Evolutionary conservation across 768 basidiomycete genomes (phyloP), one percentile per base, ranked within the genome.

Genomic region (Tubosaeta sp.): DNA sequence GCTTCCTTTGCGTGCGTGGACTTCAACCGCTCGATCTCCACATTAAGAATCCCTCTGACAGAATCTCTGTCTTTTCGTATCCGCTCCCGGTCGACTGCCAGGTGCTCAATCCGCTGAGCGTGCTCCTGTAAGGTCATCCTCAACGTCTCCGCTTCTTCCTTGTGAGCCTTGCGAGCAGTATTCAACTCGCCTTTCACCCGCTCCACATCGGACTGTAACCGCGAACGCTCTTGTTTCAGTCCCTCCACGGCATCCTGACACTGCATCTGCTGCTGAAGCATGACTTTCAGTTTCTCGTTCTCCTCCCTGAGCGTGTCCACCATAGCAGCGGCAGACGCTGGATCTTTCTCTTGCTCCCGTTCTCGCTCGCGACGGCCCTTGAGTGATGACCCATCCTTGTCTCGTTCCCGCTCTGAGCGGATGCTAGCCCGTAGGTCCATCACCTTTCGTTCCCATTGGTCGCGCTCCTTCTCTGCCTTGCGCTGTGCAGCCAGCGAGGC

Each of bases 51-150:
- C 3, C 42, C 45, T 16, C 38, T 55, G n/a, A 54, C 6, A 9
- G 52, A 43, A 10, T 69, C 69, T 31, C 51, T 59, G 1, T 66
- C 66, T 39, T 51, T 66, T 34, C 59, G 54, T 17, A 60, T 6
- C 12, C 65, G 61, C 3, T 68, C 68, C 41, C 63, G 59, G 14
- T 64, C 65, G 16, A 44, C n/a, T 5, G 58, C 45, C 38, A 68
- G 41, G 34, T 56, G 43, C 25, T 63, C 65, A 7, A 63, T 13
- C 35, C 60, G 64, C 13, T 39, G 54, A 6, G 9, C 49, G 25
- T 67, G 57, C 11, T 64, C 57, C 44, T 64, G 56, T 26, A 61
- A 55, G 29, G 29, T 54, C 22, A 43, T 26, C 37, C 61, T 59
- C 43, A 61, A 17, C 43, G 53, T 47, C 45, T 59, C 65, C 22